phyloP scores from a whole-genome alignment of 495 filamentous ascomycete species.

The Hyaloscypha bicolor region DNA sequence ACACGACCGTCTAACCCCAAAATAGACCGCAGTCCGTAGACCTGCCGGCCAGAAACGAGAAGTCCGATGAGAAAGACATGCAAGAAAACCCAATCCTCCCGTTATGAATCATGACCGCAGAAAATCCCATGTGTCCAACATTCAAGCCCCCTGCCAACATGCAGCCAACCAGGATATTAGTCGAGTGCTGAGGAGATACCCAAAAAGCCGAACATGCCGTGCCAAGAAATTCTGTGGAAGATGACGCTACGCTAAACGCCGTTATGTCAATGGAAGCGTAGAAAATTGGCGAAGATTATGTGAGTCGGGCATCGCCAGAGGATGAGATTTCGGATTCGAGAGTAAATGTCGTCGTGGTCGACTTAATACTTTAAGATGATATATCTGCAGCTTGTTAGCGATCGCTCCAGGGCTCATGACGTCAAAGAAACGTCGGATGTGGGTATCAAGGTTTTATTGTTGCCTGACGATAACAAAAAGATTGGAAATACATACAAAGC shows the following conservation, averaged over 20 bases:
- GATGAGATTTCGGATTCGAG: background rate
- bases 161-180: slow-evolving; percentile 6
- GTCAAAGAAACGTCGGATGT: background rate
- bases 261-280: slow-evolving; percentile 1
- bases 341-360: slow-evolving; percentile 13
- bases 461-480: background rate
- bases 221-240: background rate
- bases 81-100: background rate
- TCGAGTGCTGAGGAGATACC: slow-evolving; percentile 3
- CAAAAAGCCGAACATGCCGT: slow-evolving; percentile 25
- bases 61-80: background rate
- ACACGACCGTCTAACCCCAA: slow-evolving; percentile 47
- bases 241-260: slow-evolving; percentile 23
- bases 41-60: slow-evolving; percentile 16
- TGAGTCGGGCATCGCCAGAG: slow-evolving; percentile 23
- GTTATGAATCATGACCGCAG: background rate
- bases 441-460: no score
- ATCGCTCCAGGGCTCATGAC: background rate
- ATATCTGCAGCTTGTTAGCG: slow-evolving; percentile 36
- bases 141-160: background rate
- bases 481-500: slow-evolving; percentile 62
- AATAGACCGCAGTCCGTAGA: slow-evolving; percentile 52
- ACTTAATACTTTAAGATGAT: slow-evolving; percentile 55
- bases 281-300: slow-evolving; percentile 18
- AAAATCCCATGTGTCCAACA: slow-evolving; percentile 9